phyloP scores from a whole-genome alignment of 169 alveolate species.

The Plasmodium fragile region DNA sequence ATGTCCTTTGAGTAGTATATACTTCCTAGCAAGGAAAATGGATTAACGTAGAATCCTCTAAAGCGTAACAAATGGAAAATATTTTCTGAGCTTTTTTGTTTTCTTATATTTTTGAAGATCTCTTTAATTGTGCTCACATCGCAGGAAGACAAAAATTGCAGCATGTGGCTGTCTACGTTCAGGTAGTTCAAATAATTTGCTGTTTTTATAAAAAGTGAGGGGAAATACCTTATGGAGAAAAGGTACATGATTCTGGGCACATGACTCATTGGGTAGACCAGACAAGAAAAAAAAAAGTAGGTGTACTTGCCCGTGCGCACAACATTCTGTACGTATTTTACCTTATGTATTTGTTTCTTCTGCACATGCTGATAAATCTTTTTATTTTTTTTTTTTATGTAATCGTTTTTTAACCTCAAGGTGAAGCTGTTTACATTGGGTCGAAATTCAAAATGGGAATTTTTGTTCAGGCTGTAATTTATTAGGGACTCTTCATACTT shows the following conservation, averaged over 20 bases:
- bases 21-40: constrained; percentile 65
- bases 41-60: constrained; percentile 36
- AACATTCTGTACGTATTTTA: constrained; percentile 40
- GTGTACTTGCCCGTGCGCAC: constrained; percentile 20
- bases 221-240: constrained; percentile 50
- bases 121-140: background rate
- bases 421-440: constrained; percentile 16
- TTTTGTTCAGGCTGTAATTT: constrained; percentile 43
- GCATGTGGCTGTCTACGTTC: constrained; percentile 6
- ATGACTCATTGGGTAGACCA: constrained; percentile 2
- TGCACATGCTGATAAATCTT: background rate
- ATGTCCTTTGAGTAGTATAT: constrained; percentile 32
- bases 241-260: constrained; percentile 39
- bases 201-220: constrained; percentile 50
- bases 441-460: constrained; percentile 37
- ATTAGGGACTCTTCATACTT: constrained; percentile 18
- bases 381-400: constrained; percentile 64
- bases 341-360: constrained; percentile 18
- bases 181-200: constrained; percentile 33
- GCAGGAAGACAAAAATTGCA: background rate
- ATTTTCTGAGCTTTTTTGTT: background rate
- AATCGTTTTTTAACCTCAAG: constrained; percentile 38
- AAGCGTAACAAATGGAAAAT: constrained; percentile 26
- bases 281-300: constrained; percentile 50
- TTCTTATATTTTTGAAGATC: constrained; percentile 5